These are phyloP conservation scores for Phaffia rhodozyma DNA, from an alignment of 1,284 basidiomycete species.

Conservation along the genomic window DNA sequence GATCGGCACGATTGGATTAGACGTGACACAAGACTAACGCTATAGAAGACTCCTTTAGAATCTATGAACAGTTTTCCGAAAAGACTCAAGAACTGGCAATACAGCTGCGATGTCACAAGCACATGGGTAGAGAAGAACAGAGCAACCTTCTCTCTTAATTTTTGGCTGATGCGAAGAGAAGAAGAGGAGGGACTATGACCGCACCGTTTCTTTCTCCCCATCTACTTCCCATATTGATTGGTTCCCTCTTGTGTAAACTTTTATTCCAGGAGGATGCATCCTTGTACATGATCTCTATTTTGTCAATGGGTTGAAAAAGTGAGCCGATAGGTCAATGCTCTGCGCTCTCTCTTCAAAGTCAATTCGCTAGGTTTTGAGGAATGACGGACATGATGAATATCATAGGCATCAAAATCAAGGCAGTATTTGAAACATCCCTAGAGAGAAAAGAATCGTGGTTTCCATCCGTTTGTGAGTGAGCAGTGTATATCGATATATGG, in stretches of 20 bases:
- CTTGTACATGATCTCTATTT: conserved; percentile 56
- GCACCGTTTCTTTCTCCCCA: conserved; percentile 67
- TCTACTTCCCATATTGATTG: conserved; percentile 95
- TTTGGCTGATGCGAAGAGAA: neutral
- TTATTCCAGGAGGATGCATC: conserved; percentile 70
- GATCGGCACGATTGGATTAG: neutral
- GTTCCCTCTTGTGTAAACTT: conserved; percentile 81
- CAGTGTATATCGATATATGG: no score
- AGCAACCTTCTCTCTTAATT: neutral
- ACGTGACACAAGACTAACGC: conserved; percentile 37
- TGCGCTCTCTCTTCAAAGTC: neutral
- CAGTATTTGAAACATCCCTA: conserved; percentile 92
- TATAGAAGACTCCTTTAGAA: conserved; percentile 93
- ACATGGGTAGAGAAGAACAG: neutral
- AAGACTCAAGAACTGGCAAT: conserved; percentile 87
- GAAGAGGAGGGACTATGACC: conserved; percentile 19
- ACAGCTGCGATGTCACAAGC: conserved; percentile 48
- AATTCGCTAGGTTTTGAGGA: neutral
- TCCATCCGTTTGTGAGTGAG: no score
- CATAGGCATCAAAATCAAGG: conserved; percentile 57
- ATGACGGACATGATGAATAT: conserved; percentile 54
- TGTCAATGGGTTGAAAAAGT: neutral
- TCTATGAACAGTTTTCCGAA: conserved; percentile 99
- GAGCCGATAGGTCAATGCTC: neutral
- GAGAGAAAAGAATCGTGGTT: no score